These are phyloP conservation scores for Pseudocercospora macadamiae DNA, from an alignment of 2,329 filamentous ascomycete species.

Conservation along the genomic window DNA sequence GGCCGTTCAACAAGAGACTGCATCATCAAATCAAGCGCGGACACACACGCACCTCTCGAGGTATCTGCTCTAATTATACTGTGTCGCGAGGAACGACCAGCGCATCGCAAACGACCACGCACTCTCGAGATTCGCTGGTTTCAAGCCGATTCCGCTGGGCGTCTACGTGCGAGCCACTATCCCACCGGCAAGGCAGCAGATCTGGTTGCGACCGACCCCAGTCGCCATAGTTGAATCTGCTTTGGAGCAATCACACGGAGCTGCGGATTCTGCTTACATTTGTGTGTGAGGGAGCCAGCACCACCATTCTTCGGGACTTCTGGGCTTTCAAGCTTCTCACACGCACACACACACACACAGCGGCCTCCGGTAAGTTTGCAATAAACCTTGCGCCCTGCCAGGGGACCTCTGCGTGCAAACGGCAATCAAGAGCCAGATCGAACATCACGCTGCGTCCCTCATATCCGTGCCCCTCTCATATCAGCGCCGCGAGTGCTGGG, in stretches of 20 bases:
- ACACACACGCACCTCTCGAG: constrained; percentile 5
- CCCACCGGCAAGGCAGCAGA: neutral
- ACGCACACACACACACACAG: no score
- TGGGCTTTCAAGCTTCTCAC: constrained; percentile 3
- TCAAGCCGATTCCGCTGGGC: neutral
- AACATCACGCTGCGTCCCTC: neutral
- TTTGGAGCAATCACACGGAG: neutral
- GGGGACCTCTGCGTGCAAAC: constrained; percentile 2
- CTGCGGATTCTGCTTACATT: neutral
- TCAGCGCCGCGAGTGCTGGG: constrained; percentile 23
- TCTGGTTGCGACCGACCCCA: neutral
- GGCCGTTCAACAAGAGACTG: constrained; percentile 26
- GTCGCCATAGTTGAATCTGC: neutral
- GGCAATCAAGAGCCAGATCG: constrained; percentile 3
- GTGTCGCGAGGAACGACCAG: neutral
- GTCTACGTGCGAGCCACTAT: neutral
- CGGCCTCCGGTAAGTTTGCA: constrained; percentile 14
- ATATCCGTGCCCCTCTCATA: constrained; percentile 16
- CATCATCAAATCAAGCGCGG: constrained; percentile 5
- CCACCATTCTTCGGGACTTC: neutral
- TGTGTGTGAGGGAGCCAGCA: constrained; percentile 1
- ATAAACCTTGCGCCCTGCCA: constrained; percentile 12
- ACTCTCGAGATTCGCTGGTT: neutral
- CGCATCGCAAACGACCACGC: constrained; percentile 9
- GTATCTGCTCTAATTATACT: neutral